phyloP scores from a whole-genome alignment of 768 basidiomycete genomes.

The Serendipita sp. region DNA sequence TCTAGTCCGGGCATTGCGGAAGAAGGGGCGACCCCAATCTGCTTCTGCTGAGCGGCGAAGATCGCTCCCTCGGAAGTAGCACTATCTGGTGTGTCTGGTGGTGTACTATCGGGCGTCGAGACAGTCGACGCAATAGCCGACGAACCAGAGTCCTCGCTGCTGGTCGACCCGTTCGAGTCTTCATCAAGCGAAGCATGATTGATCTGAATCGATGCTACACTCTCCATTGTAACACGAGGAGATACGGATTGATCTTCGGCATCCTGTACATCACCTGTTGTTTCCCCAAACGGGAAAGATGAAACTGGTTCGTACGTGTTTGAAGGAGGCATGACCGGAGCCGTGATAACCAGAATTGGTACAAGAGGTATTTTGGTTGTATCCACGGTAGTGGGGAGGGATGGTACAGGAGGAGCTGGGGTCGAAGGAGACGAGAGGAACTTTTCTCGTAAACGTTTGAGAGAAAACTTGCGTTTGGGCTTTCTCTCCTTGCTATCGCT shows the following conservation, averaged over 20 bases:
- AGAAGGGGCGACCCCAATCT: too few relatives aligned
- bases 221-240: background rate
- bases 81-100: background rate
- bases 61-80: background rate
- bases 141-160: background rate
- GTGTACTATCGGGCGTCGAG: background rate
- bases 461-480: constrained; percentile 1
- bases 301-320: background rate
- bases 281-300: background rate
- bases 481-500: background rate
- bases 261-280: background rate
- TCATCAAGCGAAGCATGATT: background rate
- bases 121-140: background rate
- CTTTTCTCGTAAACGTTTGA: background rate
- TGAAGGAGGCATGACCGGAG: background rate
- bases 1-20: too few relatives aligned
- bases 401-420: background rate
- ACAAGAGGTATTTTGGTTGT: background rate
- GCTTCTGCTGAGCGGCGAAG: background rate
- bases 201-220: background rate
- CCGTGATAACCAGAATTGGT: background rate
- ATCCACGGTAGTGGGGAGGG: background rate
- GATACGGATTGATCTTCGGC: background rate
- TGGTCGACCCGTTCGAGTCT: background rate
- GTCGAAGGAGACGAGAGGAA: background rate